Percentiles rank a stretch among this genome's conserved stretches.
Evolutionary conservation across 768 basidiomycete genomes (phyloP).

Genomic region (Termitomyces sp.): DNA sequence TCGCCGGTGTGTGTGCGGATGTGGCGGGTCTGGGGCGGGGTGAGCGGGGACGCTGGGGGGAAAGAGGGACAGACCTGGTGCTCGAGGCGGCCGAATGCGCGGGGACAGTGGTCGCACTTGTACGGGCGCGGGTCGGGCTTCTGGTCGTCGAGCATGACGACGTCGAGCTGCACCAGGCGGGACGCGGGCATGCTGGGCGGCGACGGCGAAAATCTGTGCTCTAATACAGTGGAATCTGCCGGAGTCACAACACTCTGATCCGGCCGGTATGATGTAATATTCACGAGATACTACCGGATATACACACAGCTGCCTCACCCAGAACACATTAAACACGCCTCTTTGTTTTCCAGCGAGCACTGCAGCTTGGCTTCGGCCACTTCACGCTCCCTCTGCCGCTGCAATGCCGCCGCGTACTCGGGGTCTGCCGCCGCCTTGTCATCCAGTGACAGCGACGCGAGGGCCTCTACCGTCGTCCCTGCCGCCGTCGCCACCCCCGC

Average conservation of each 20-base stretch:
- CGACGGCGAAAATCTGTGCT: no score
- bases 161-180: conserved; percentile 3
- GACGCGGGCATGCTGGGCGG: no score
- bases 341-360: conserved; percentile 92
- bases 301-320: no score
- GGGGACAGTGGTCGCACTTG: conserved; percentile 89
- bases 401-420: conserved; percentile 76
- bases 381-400: conserved; percentile 65
- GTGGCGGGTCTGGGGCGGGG: conserved; percentile 76
- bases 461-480: no score
- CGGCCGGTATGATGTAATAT: no score
- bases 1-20: conserved; percentile 98
- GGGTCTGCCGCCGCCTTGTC: no score
- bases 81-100: conserved; percentile 95
- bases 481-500: no score
- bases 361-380: conserved; percentile 74
- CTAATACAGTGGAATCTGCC: no score
- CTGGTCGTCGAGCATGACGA: conserved; percentile 19
- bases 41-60: conserved; percentile 1
- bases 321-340: conserved; percentile 90
- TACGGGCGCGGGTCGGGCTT: conserved; percentile 63
- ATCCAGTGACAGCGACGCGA: no score
- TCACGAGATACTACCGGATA: no score
- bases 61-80: conserved; percentile 63
- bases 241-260: no score